Base-by-base conservation (phyloP, 345 rosid genomes). In the Linum lewisii region DNA sequence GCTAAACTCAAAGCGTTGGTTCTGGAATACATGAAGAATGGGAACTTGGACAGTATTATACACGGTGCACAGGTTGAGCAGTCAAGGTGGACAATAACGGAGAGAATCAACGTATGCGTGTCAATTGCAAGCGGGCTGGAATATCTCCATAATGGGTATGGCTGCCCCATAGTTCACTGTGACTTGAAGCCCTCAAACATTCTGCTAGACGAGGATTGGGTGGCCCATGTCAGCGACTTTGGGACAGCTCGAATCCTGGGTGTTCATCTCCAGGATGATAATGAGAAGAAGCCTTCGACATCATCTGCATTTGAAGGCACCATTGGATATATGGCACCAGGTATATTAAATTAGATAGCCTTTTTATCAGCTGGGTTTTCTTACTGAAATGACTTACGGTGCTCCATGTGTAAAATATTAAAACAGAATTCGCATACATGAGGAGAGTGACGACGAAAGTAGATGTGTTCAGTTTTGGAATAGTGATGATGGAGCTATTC, bases 271-370 rank as follows among this genome's bases (percentile, higher is more conserved):
- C 77, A n/a, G n/a, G n/a, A 82, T 21, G 82, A 75, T 57, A 6
- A 10, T 3, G 85, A 78, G 50, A 77, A 64, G 44, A 77, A 67
- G 59, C 61, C 75, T n/a, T 75, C 81, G 19, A 64, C 88, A 20
- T 60, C 88, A 7, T 74, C 82, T 58, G 84, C 88, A 36, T 87
- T 91, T 62, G 64, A 84, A 65, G 98, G 96, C 77, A 91, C 96
- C 5, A 76, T 88, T 19, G 98, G 98, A 63, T 91, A 91, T 81
- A 57, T 91, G 73, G 98, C 96, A 65, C 98, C 98, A 68, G 96
- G 96, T 91, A 79, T 58, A 18, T 54, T 57, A 32, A 38, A 23
- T 21, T 6, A 24, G 54, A 3, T 25, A 14, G n/a, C 44, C 22
- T 13, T 14, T 23, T 21, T 37, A 5, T 47, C 21, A 11, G 20